Evolutionary conservation across 2,329 filamentous ascomycete genomes (phyloP).

Genomic region (Penicillium thymicola): DNA sequence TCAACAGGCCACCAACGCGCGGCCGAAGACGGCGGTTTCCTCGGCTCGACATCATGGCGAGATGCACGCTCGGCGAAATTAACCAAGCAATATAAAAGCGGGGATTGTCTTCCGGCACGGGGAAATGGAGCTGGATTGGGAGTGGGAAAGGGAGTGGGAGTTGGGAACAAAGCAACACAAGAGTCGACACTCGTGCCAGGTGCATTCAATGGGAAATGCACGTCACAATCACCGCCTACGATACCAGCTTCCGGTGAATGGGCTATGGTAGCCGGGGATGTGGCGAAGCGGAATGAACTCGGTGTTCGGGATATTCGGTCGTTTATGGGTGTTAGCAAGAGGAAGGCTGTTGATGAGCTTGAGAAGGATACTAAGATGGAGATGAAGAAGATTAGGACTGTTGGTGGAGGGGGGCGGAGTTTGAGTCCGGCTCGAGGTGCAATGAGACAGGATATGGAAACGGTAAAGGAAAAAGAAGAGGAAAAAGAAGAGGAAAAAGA

Average conservation of each 20-base stretch:
- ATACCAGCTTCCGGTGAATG: slow-evolving; percentile 46
- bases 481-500: neutral
- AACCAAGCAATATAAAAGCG: slow-evolving; percentile 63
- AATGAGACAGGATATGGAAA: slow-evolving; percentile 8
- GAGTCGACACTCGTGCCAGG: neutral
- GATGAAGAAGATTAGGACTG: slow-evolving; percentile 1
- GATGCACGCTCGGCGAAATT: slow-evolving; percentile 67
- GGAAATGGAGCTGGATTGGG: neutral
- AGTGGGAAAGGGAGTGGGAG: neutral
- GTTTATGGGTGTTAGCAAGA: slow-evolving; percentile 48
- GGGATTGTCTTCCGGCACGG: slow-evolving; percentile 47
- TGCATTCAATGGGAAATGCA: slow-evolving; percentile 17
- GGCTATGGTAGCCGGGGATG: slow-evolving; percentile 41
- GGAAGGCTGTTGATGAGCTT: slow-evolving; percentile 35
- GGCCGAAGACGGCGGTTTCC: slow-evolving; percentile 66
- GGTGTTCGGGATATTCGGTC: slow-evolving; percentile 44
- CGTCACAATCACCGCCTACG: neutral
- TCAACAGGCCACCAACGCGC: slow-evolving; percentile 76
- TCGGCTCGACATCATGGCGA: slow-evolving; percentile 66
- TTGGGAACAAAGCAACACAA: neutral
- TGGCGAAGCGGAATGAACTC: slow-evolving; percentile 25
- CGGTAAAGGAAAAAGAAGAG: neutral
- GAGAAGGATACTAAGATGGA: slow-evolving; percentile 14
- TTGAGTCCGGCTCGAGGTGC: neutral
- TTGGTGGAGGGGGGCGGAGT: neutral